Conservation (phyloP, 441 rosid genomes). For the Adansonia rubrostipa region DNA sequence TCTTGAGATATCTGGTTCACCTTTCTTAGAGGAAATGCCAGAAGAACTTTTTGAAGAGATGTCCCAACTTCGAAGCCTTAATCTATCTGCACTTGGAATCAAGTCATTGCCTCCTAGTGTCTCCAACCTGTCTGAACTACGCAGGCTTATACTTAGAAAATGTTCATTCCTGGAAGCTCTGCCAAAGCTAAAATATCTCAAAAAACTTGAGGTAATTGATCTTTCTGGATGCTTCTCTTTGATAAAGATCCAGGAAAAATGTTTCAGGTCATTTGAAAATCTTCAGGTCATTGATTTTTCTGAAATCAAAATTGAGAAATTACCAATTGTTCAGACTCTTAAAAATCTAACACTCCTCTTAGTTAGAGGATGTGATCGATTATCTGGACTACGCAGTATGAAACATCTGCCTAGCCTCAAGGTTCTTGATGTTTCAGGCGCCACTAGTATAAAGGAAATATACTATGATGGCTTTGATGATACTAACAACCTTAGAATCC, state of each 20-base stretch:
- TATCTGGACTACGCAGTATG: slow-evolving; percentile 35
- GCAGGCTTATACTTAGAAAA: slow-evolving; percentile 53
- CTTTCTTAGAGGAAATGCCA: slow-evolving; percentile 36
- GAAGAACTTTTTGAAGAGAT: slow-evolving; percentile 37
- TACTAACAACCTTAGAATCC: slow-evolving; percentile 26
- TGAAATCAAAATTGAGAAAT: slow-evolving; percentile 26
- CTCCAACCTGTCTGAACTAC: slow-evolving; percentile 37
- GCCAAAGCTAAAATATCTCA: slow-evolving; percentile 28
- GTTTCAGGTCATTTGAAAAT: slow-evolving; percentile 22
- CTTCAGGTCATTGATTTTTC: slow-evolving; percentile 41
- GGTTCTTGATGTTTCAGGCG: slow-evolving; percentile 39
- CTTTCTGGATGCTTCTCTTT: slow-evolving; percentile 41
- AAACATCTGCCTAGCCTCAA: slow-evolving; percentile 31
- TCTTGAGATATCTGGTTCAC: slow-evolving; percentile 66
- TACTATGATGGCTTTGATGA: slow-evolving; percentile 21
- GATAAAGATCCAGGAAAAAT: slow-evolving; percentile 23
- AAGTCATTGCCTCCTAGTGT: slow-evolving; percentile 39
- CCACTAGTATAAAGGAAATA: slow-evolving; percentile 28
- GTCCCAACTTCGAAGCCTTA: slow-evolving; percentile 51
- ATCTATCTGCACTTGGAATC: slow-evolving; percentile 49
- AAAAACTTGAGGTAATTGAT: slow-evolving; percentile 43
- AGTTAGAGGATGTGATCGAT: slow-evolving; percentile 33
- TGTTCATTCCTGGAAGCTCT: slow-evolving; percentile 31
- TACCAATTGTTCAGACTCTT: slow-evolving; percentile 34
- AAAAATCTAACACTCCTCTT: slow-evolving; percentile 29